A percentile compares a stretch with the other conserved stretches of the same genome.
These are phyloP conservation scores for Aspergillus vadensis DNA, from an alignment of 2,329 filamentous ascomycete species.

Conservation along the genomic window DNA sequence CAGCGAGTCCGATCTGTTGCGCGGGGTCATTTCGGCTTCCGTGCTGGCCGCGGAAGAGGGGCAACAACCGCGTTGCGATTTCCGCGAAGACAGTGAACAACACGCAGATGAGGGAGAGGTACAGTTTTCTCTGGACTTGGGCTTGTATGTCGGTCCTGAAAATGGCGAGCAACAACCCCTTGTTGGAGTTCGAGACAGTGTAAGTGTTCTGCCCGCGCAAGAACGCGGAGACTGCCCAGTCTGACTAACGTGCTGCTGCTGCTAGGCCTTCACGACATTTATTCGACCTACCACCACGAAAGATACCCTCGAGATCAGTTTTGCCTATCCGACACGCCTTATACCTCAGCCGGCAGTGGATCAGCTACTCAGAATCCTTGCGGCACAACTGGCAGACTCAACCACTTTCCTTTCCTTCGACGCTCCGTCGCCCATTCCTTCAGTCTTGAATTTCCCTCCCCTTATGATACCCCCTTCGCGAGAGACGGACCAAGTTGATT, in stretches of 20 bases:
- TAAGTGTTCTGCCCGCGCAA: conserved; percentile 12
- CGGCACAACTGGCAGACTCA: conserved; percentile 18
- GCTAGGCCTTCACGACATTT: conserved; percentile 21
- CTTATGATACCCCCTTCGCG: conserved; percentile 25
- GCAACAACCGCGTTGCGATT: conserved; percentile 1
- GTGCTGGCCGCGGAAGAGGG: conserved; percentile 1
- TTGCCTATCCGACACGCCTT: conserved; percentile 21
- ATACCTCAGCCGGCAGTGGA: conserved; percentile 24
- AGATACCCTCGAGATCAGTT: conserved; percentile 17
- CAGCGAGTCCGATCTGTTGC: conserved; percentile 2
- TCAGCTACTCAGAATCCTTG: conserved; percentile 24
- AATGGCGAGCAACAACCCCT: conserved; percentile 17
- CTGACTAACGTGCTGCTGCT: conserved; percentile 10
- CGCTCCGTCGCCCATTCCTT: conserved; percentile 19
- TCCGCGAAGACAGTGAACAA: conserved; percentile 17
- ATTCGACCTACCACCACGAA: conserved; percentile 9
- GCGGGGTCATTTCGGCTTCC: conserved; percentile 19
- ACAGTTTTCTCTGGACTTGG: conserved; percentile 27
- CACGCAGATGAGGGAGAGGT: conserved; percentile 20
- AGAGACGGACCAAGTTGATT: conserved; percentile 9
- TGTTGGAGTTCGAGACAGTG: conserved; percentile 10
- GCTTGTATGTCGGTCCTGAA: conserved; percentile 15
- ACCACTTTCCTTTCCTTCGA: conserved; percentile 11
- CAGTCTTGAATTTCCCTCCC: conserved; percentile 31
- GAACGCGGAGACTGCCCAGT: background rate